phyloP scores from a whole-genome alignment of 2,329 filamentous ascomycete genomes.

The Cytospora schulzeri region DNA sequence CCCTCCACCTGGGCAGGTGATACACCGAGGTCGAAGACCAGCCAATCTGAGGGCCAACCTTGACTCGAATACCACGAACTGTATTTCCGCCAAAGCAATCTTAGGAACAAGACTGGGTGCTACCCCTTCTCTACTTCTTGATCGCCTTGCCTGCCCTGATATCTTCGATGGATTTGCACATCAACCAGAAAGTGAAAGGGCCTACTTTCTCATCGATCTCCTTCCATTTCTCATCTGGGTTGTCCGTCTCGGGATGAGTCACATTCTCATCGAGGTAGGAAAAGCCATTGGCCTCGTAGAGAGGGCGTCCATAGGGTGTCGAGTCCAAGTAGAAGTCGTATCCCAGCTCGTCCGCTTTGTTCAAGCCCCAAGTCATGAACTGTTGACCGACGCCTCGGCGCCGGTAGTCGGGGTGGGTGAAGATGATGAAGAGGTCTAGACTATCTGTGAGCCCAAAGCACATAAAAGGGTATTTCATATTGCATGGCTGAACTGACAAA shows the following conservation, averaged over 20 bases:
- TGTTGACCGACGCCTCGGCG: constrained; percentile 31
- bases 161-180: constrained; percentile 29
- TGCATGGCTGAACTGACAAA: not conserved
- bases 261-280: constrained; percentile 31
- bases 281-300: constrained; percentile 32
- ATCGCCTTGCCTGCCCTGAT: constrained; percentile 12
- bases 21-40: too few species aligned
- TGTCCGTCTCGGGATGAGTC: constrained; percentile 29
- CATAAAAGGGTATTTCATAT: rapidly evolving
- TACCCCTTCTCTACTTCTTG: not conserved
- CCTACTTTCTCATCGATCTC: constrained; percentile 44
- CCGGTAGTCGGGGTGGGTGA: constrained; percentile 32
- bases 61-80: too few species aligned
- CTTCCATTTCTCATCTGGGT: constrained; percentile 33
- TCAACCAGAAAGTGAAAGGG: constrained; percentile 34
- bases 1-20: too few species aligned
- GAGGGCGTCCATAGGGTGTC: constrained; percentile 28
- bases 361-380: constrained; percentile 33
- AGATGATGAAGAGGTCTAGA: constrained; percentile 33
- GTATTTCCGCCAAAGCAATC: too few species aligned
- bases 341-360: constrained; percentile 31
- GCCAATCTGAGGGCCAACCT: too few species aligned
- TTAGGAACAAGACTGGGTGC: too few species aligned
- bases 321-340: constrained; percentile 33
- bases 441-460: not conserved